These are phyloP conservation scores for Salix suchowensis DNA, from an alignment of 345 rosid genomes.

Conservation along the genomic window DNA sequence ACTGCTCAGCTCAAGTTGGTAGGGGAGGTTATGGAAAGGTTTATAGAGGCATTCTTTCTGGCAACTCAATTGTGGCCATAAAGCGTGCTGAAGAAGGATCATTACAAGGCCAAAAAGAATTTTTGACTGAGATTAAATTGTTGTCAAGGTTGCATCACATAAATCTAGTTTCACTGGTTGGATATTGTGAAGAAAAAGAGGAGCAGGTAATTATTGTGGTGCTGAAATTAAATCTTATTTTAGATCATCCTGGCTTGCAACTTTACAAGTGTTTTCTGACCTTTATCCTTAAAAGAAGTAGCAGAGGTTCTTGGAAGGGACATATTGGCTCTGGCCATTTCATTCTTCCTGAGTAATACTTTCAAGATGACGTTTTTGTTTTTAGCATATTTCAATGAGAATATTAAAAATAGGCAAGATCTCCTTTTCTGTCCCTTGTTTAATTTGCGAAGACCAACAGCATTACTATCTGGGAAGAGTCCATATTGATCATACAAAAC, in stretches of 20 bases:
- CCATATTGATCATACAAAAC: not conserved
- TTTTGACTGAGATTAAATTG: constrained; percentile 77
- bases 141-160: constrained; percentile 86
- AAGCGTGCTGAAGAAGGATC: constrained; percentile 88
- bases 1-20: constrained; percentile 65
- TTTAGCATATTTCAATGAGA: not conserved
- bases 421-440: no score
- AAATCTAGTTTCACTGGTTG: constrained; percentile 79
- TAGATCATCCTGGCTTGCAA: not conserved
- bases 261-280: not conserved
- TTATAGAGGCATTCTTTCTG: constrained; percentile 63
- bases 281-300: not conserved
- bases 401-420: not conserved
- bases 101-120: constrained; percentile 83
- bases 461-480: not conserved
- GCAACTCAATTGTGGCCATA: constrained; percentile 60
- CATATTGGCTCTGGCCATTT: not conserved
- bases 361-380: not conserved
- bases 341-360: not conserved
- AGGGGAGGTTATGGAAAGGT: constrained; percentile 94
- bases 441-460: not conserved
- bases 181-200: constrained; percentile 84
- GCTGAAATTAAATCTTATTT: not conserved
- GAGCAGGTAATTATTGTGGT: constrained; percentile 58
- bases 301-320: not conserved